Percentiles rank a stretch among this genome's conserved stretches.
phyloP scores from a whole-genome alignment of 2,329 filamentous ascomycete genomes.

The Paecilomyces niveus region DNA sequence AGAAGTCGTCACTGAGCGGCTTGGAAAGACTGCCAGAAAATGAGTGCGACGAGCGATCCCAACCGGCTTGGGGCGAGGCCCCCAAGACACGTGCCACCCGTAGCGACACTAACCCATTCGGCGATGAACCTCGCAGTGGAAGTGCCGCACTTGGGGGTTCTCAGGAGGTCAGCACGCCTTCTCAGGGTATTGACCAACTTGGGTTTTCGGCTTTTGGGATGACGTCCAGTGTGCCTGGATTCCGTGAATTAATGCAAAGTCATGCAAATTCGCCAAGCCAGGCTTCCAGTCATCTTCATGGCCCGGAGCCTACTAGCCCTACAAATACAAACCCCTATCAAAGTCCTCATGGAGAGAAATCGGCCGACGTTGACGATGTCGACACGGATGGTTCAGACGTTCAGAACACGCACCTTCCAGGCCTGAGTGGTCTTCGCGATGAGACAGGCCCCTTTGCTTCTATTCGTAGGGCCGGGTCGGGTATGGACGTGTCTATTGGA shows the following conservation, averaged over 20 bases:
- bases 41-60: slow-evolving; percentile 38
- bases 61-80: slow-evolving; percentile 46
- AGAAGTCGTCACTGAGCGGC: slow-evolving; percentile 48
- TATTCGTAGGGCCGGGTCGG: slow-evolving; percentile 47
- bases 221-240: slow-evolving; percentile 50
- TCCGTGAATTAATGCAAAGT: slow-evolving; percentile 51
- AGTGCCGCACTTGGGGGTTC: slow-evolving; percentile 66
- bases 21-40: slow-evolving; percentile 49
- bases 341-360: slow-evolving; percentile 71
- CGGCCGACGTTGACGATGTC: slow-evolving; percentile 53
- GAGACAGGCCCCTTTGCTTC: slow-evolving; percentile 48
- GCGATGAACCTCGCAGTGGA: slow-evolving; percentile 47
- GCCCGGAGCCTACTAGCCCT: slow-evolving; percentile 72
- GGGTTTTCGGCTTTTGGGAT: slow-evolving; percentile 56
- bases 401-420: slow-evolving; percentile 44
- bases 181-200: slow-evolving; percentile 45
- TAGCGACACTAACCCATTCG: slow-evolving; percentile 43
- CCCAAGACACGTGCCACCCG: slow-evolving; percentile 41
- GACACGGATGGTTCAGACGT: slow-evolving; percentile 51
- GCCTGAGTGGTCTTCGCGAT: slow-evolving; percentile 48
- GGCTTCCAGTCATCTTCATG: slow-evolving; percentile 43
- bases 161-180: slow-evolving; percentile 58
- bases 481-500: slow-evolving; percentile 55
- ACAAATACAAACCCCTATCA: slow-evolving; percentile 95
- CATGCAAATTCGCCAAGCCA: slow-evolving; percentile 53